Percentiles rank a stretch among this genome's conserved stretches.
Conservation (phyloP, 1,284 basidiomycete species). For the Peniophora sp. region DNA sequence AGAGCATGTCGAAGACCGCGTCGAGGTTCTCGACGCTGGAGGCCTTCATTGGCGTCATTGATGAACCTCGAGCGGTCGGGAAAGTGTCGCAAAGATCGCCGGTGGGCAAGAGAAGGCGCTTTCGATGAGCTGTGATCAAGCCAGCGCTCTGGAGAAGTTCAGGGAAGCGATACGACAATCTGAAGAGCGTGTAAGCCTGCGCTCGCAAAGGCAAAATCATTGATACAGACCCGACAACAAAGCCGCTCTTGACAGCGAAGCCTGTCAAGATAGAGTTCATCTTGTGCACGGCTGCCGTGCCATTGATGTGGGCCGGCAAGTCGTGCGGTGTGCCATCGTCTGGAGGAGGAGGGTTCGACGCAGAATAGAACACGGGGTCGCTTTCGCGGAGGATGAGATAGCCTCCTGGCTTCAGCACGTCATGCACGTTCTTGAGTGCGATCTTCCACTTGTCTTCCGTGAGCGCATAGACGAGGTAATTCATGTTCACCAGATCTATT, state of each 20-base stretch:
- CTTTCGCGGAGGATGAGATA: background rate
- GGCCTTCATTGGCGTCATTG: background rate
- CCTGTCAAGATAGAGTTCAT: background rate
- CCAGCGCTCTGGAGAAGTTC: background rate
- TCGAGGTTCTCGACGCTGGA: background rate
- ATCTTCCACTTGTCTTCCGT: conserved; percentile 1
- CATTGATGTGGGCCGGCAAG: background rate
- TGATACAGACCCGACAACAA: background rate
- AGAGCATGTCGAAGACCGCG: background rate
- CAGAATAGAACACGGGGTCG: background rate
- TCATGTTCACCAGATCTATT: conserved; percentile 5
- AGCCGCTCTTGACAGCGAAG: background rate
- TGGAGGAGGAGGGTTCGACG: background rate
- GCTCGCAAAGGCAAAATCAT: background rate
- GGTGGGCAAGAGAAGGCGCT: background rate
- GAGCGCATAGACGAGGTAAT: background rate
- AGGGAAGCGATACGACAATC: background rate
- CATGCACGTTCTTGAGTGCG: conserved; percentile 2
- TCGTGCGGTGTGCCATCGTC: background rate
- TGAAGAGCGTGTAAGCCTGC: background rate
- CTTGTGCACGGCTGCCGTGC: background rate
- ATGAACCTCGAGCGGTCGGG: background rate
- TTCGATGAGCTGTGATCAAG: background rate
- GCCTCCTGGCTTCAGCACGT: conserved; percentile 2
- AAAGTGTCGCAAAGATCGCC: background rate